phyloP scores from a whole-genome alignment of 1,284 basidiomycete species.

The Microbotryum silenes-acaulis region DNA sequence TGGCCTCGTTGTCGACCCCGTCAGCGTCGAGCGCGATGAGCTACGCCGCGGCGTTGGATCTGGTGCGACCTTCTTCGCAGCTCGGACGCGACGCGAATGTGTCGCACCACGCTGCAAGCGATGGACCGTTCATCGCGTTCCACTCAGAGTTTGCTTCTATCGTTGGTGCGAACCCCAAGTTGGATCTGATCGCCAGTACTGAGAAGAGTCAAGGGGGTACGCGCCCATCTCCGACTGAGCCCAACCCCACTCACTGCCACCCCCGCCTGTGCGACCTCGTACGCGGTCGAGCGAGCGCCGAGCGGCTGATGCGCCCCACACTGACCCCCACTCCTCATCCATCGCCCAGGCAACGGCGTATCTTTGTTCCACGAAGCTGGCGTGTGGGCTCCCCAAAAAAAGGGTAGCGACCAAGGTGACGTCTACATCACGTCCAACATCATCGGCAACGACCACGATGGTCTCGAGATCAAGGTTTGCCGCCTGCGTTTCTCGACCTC shows the following conservation, averaged over 20 bases:
- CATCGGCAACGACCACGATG: not conserved
- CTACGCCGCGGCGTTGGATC: not conserved
- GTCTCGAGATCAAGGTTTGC: not conserved
- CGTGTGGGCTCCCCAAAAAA: not conserved
- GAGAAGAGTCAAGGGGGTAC: not conserved
- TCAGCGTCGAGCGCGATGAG: not conserved
- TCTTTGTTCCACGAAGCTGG: conserved; percentile 3
- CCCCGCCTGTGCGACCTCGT: not conserved
- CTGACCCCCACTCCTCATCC: not conserved
- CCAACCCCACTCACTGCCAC: not conserved
- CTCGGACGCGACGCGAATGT: not conserved
- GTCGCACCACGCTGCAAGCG: not conserved
- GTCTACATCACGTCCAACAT: conserved; percentile 4
- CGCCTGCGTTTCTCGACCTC: not conserved
- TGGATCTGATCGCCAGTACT: not conserved
- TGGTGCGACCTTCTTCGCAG: not conserved
- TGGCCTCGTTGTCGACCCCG: too few relatives aligned
- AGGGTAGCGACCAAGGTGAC: not conserved
- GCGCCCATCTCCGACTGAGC: not conserved
- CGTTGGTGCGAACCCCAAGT: not conserved
- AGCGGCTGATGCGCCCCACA: too few relatives aligned
- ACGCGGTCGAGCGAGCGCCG: not conserved
- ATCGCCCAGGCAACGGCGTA: not conserved
- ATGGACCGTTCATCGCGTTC: not conserved
- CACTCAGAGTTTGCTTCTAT: not conserved